A percentile compares a stretch with the other conserved stretches of the same genome.
phyloP scores from a whole-genome alignment of 257 asterid species.

The Catharanthus roseus region DNA sequence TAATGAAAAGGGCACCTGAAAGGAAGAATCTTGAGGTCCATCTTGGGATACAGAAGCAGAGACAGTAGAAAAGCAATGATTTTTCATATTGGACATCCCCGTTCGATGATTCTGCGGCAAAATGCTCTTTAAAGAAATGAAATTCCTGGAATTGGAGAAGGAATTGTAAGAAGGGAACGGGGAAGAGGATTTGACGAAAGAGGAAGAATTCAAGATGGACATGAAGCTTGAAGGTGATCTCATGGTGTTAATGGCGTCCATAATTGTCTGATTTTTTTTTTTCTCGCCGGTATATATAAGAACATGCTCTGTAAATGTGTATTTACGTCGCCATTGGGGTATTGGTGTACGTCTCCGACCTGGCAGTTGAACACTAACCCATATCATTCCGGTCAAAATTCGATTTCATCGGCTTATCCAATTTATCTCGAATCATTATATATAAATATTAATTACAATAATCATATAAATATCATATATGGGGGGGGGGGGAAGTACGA shows the following conservation, averaged over 20 bases:
- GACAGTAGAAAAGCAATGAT: slow-evolving; percentile 30
- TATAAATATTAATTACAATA: no score
- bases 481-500: no score
- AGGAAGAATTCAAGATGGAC: slow-evolving; percentile 13
- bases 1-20: slow-evolving; percentile 40
- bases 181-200: slow-evolving; percentile 17
- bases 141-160: slow-evolving; percentile 24
- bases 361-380: no score
- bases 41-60: slow-evolving; percentile 35
- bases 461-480: no score
- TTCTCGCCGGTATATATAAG: no score
- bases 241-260: not conserved
- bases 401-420: no score
- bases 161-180: not conserved
- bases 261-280: no score
- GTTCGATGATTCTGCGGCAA: slow-evolving; percentile 13
- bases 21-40: slow-evolving; percentile 27
- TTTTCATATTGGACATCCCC: slow-evolving; percentile 17
- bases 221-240: slow-evolving; percentile 2
- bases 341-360: no score
- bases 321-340: no score
- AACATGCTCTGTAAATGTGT: no score
- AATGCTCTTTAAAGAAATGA: slow-evolving; percentile 8
- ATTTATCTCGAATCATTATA: no score
- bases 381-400: no score